Percentiles rank a stretch among this genome's conserved stretches.
phyloP scores from a whole-genome alignment of 2,329 filamentous ascomycete species.

The Alternaria panax region DNA sequence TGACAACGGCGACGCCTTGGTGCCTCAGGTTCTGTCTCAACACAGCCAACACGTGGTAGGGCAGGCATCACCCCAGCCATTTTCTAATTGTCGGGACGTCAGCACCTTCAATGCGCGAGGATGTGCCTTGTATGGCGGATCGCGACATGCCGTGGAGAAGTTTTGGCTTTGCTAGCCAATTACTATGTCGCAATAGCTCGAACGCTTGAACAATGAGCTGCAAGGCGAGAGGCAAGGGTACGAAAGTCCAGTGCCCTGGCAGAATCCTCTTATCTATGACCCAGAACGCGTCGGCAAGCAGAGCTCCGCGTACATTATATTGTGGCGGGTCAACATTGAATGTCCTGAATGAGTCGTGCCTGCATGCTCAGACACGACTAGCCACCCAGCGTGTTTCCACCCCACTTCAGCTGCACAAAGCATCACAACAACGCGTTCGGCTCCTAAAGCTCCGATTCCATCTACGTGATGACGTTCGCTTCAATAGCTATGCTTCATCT shows the following conservation, averaged over 20 bases:
- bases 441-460: slow-evolving; percentile 15
- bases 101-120: slow-evolving; percentile 10
- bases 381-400: slow-evolving; percentile 15
- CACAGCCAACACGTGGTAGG: slow-evolving; percentile 4
- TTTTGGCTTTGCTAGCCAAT: slow-evolving; percentile 2
- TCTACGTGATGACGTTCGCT: slow-evolving; percentile 1
- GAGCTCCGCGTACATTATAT: not conserved
- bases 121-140: not conserved
- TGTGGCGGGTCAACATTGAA: slow-evolving; percentile 2
- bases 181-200: not conserved
- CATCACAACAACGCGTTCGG: slow-evolving; percentile 14
- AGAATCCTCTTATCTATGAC: not conserved
- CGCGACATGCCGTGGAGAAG: slow-evolving; percentile 5
- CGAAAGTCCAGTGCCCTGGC: not conserved
- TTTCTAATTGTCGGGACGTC: not conserved
- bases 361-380: slow-evolving; percentile 13
- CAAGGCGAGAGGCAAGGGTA: not conserved
- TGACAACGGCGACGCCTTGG: slow-evolving; percentile 9
- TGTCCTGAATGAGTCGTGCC: slow-evolving; percentile 10
- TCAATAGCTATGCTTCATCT: slow-evolving; percentile 14
- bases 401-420: slow-evolving; percentile 10
- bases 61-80: not conserved
- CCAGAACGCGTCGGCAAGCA: not conserved
- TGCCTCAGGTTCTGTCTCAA: slow-evolving; percentile 28
- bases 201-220: slow-evolving; percentile 10